These are phyloP conservation scores for Aspergillus panamensis DNA, from an alignment of 495 filamentous ascomycete species.

Conservation along the genomic window DNA sequence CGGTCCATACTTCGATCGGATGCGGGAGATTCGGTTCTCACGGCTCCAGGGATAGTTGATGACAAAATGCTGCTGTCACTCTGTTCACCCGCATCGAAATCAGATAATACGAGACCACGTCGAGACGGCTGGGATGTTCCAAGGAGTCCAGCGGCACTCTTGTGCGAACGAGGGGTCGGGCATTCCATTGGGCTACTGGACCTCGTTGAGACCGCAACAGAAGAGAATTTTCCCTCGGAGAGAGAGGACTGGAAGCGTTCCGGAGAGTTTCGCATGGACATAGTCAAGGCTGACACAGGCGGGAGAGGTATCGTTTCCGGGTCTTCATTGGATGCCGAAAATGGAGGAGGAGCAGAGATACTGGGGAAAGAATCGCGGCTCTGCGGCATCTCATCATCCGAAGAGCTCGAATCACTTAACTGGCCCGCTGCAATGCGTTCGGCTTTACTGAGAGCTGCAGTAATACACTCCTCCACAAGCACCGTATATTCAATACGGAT, in stretches of 20 bases:
- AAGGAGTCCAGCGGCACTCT: constrained; percentile 59
- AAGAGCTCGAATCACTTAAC: constrained; percentile 67
- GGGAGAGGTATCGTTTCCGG: constrained; percentile 23
- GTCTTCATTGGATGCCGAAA: constrained; percentile 9
- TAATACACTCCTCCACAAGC: constrained; percentile 90
- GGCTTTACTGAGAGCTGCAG: constrained; percentile 86
- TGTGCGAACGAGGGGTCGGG: constrained; percentile 84
- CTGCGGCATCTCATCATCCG: constrained; percentile 44
- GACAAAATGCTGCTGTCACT: constrained; percentile 92
- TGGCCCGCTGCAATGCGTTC: constrained; percentile 80
- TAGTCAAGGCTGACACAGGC: constrained; percentile 38
- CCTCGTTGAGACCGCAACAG: constrained; percentile 63
- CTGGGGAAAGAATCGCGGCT: constrained; percentile 24
- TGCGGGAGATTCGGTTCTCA: constrained; percentile 82
- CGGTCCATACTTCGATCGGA: constrained; percentile 82
- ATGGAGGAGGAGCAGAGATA: constrained; percentile 1
- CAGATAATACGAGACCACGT: constrained; percentile 66
- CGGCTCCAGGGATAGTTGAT: constrained; percentile 62
- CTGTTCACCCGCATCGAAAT: constrained; percentile 71
- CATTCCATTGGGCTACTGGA: constrained; percentile 91
- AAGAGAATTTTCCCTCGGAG: constrained; percentile 52
- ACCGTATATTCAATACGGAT: constrained; percentile 91
- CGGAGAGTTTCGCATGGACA: constrained; percentile 43
- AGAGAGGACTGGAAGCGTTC: constrained; percentile 31
- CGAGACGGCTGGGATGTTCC: constrained; percentile 62